Conservation (phyloP, 2,329 filamentous ascomycete genomes). For the Botrytis cinerea region DNA sequence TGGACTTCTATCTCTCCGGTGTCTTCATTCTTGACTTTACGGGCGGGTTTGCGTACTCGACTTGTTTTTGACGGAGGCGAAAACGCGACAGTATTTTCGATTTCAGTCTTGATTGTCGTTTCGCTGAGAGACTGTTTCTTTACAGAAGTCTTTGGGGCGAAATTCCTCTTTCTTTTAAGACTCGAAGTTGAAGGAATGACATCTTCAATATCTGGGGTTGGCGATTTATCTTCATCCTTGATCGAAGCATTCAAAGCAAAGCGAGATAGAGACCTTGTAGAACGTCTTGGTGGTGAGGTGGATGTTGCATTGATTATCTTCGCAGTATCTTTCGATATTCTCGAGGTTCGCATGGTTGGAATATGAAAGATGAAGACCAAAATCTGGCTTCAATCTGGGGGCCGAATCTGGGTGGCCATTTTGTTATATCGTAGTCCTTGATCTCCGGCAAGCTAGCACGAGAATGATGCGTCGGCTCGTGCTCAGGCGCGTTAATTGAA, state of each 20-base stretch:
- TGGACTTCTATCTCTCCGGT: constrained; percentile 47
- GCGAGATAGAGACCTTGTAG: constrained; percentile 53
- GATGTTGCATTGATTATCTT: constrained; percentile 55
- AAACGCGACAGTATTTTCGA: constrained; percentile 38
- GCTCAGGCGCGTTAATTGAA: not conserved
- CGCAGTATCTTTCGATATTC: constrained; percentile 59
- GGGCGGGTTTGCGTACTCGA: constrained; percentile 50
- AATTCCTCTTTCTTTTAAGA: constrained; percentile 51
- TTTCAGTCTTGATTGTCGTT: constrained; percentile 46
- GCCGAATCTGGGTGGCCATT: constrained; percentile 19
- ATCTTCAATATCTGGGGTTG: constrained; percentile 59
- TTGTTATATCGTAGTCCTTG: constrained; percentile 1
- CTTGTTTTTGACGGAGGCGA: constrained; percentile 40
- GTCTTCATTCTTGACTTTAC: constrained; percentile 46
- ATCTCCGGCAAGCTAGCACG: constrained; percentile 6
- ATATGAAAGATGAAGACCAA: constrained; percentile 9
- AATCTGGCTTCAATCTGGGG: constrained; percentile 3
- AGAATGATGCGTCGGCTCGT: constrained; percentile 17
- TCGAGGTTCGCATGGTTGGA: constrained; percentile 49
- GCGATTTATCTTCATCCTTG: constrained; percentile 31
- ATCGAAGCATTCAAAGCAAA: constrained; percentile 46
- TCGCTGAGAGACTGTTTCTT: constrained; percentile 52
- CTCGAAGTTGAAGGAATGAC: constrained; percentile 37
- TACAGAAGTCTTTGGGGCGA: constrained; percentile 30
- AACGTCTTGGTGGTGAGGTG: constrained; percentile 43